These are phyloP conservation scores for Hyaloscypha hepaticicola DNA, from an alignment of 495 filamentous ascomycete species.

Conservation along the genomic window DNA sequence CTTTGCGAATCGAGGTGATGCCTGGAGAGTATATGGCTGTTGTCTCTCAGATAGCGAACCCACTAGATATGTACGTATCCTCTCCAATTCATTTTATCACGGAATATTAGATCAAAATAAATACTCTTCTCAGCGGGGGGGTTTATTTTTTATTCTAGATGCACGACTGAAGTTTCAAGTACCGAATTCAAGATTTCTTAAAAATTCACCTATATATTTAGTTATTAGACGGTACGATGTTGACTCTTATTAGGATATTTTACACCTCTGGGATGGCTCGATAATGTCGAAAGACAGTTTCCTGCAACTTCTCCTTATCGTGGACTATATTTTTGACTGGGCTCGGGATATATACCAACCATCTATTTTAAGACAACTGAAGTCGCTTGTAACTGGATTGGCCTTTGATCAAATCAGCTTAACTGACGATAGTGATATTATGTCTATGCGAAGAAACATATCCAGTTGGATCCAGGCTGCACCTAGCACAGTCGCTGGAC, in stretches of 20 bases:
- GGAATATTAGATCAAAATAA: constrained; percentile 8
- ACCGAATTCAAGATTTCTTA: constrained; percentile 10
- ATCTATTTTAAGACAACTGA: constrained; percentile 23
- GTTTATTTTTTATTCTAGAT: constrained; percentile 1
- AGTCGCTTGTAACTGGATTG: constrained; percentile 18
- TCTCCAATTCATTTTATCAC: constrained; percentile 11
- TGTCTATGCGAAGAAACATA: constrained; percentile 27
- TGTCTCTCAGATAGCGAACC: constrained; percentile 11
- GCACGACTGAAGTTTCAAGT: constrained; percentile 10
- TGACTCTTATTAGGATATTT: constrained; percentile 15
- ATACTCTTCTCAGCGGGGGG: no score
- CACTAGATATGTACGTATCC: constrained; percentile 18
- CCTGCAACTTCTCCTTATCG: constrained; percentile 35
- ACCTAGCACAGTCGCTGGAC: constrained; percentile 18
- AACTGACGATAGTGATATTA: constrained; percentile 20
- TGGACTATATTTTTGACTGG: constrained; percentile 41
- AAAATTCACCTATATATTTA: constrained; percentile 9
- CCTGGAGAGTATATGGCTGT: constrained; percentile 19
- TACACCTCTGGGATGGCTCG: constrained; percentile 31
- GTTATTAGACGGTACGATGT: constrained; percentile 7
- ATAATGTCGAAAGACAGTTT: constrained; percentile 30
- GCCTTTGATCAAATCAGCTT: constrained; percentile 22
- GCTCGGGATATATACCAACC: constrained; percentile 37
- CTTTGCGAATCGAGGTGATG: constrained; percentile 20
- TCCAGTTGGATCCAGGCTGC: constrained; percentile 22